Base-by-base conservation (phyloP, 2,329 filamentous ascomycete species). In the Rutstroemia sp. region DNA sequence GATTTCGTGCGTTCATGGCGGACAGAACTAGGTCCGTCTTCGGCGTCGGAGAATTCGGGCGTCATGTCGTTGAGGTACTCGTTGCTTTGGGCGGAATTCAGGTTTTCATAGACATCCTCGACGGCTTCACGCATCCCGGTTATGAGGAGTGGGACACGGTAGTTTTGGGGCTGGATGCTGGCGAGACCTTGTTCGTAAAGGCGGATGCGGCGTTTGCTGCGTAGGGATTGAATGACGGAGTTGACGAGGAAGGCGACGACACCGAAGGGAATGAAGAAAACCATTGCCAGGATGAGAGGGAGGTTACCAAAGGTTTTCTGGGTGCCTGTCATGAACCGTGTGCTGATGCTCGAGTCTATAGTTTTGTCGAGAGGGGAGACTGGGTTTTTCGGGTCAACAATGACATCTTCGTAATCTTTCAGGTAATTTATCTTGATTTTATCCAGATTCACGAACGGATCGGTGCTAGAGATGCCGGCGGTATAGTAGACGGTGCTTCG, bases 401-500 rank as follows among this genome's bases (percentile, higher is more conserved):
- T 77, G 8, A 95, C 84, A 34, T 34, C 30, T 2, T 86, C 83
- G 64, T 89, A 92, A 23, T 86, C 89, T 37, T 82, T 73, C 1
- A 92, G 69, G 65, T 87, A 95, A 67, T 89, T 89, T 63, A 90
- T 75, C 21, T 86, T 82, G 59, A 92, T 70, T 4, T 79, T 81
- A 19, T 85, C 80, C 16, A 87, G 68, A 61, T 91, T 78, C 0
- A 78, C 78, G 67, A 84, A 97, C 0, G 91, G 92, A 65, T 97
- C 89, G 0, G 79, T 87, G 65, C 84, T 85, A 23, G 85, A 79
- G 47, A 96, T 90, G 19, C 78, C 79, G 0, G 90, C 89, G 0
- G 92, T 96, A 70, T 92, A 96, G 72, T 88, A 90, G 0, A 86
- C 82, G 4, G 90, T 89, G 46, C 82, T 89, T 54, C 85, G 79